Percentiles rank a stretch among this genome's conserved stretches.
Evolutionary conservation across 106 monocot species (phyloP).

Genomic region (Apostasia ramifera): DNA sequence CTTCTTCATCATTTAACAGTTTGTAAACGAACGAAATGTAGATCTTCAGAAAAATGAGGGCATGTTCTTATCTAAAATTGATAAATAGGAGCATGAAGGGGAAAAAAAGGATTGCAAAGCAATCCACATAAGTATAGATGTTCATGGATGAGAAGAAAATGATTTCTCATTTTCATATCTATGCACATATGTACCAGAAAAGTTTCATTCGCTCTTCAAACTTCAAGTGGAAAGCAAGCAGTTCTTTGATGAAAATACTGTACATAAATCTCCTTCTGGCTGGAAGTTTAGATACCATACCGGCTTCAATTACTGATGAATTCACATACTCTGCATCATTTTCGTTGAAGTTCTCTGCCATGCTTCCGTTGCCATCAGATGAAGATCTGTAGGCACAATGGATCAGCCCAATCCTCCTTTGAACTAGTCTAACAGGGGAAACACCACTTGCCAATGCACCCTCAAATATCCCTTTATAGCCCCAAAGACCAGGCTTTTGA

Average conservation of each 20-base stretch:
- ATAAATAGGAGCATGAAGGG: too few species aligned
- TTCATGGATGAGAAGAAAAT: too few species aligned
- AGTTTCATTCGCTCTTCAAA: neutral
- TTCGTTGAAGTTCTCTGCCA: conserved; percentile 58
- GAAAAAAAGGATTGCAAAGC: too few species aligned
- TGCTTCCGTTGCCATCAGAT: conserved; percentile 72
- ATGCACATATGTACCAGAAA: too few species aligned
- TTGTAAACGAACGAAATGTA: too few species aligned
- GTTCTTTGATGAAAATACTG: neutral
- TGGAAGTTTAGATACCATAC: conserved; percentile 18
- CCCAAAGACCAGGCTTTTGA: conserved; percentile 31
- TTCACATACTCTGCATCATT: conserved; percentile 75
- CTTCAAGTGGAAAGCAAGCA: neutral
- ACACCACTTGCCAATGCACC: conserved; percentile 10
- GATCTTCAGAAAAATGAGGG: too few species aligned
- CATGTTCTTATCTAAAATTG: too few species aligned
- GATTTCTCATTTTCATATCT: too few species aligned
- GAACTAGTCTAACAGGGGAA: conserved; percentile 6
- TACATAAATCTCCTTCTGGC: neutral
- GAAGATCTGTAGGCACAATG: conserved; percentile 61
- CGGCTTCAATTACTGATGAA: conserved; percentile 78
- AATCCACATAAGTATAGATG: too few species aligned
- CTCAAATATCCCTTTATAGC: conserved; percentile 20
- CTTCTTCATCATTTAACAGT: too few species aligned
- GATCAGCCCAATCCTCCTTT: conserved; percentile 10